Percentiles rank a stretch among this genome's conserved stretches.
phyloP scores from a whole-genome alignment of 2,329 filamentous ascomycete species.

The Coniochaeta sp. region DNA sequence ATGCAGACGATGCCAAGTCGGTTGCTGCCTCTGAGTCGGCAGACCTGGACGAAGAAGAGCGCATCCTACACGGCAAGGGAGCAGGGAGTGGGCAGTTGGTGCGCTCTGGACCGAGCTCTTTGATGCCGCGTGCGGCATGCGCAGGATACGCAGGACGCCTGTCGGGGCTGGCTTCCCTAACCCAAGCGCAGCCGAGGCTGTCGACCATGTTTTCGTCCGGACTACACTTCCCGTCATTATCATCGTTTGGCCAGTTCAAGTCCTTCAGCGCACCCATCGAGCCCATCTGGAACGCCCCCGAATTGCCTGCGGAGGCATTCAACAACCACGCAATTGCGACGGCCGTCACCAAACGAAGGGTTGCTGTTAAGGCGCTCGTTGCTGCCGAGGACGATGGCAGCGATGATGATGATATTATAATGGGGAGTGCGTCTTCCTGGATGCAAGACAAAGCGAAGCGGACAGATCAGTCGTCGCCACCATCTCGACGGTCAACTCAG shows the following conservation, averaged over 20 bases:
- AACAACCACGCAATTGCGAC: constrained; percentile 3
- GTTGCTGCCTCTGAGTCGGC: constrained; percentile 6
- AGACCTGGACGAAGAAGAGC: constrained; percentile 20
- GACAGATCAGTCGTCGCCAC: background rate
- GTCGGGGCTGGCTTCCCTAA: background rate
- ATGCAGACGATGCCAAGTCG: constrained; percentile 9
- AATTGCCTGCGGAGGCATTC: constrained; percentile 18
- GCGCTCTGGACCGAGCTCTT: background rate
- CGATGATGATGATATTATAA: constrained; percentile 24
- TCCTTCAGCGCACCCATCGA: constrained; percentile 18
- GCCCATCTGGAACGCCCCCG: constrained; percentile 30
- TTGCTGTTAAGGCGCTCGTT: constrained; percentile 8
- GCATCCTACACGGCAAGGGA: constrained; percentile 10
- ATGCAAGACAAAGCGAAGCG: background rate
- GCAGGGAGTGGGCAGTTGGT: background rate
- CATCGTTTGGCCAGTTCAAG: constrained; percentile 2
- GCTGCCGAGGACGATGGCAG: constrained; percentile 11
- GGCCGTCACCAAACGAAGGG: background rate
- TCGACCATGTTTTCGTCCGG: constrained; percentile 13
- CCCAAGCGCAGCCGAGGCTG: constrained; percentile 8
- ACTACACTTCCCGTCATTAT: constrained; percentile 1
- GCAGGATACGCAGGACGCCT: background rate
- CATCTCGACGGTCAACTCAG: background rate
- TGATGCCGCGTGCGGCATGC: constrained; percentile 5
- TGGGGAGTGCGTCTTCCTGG: constrained; percentile 5